A percentile compares a stretch with the other conserved stretches of the same genome.
These are phyloP conservation scores for Niebla homalea DNA, from an alignment of 495 filamentous ascomycete genomes.

Conservation along the genomic window DNA sequence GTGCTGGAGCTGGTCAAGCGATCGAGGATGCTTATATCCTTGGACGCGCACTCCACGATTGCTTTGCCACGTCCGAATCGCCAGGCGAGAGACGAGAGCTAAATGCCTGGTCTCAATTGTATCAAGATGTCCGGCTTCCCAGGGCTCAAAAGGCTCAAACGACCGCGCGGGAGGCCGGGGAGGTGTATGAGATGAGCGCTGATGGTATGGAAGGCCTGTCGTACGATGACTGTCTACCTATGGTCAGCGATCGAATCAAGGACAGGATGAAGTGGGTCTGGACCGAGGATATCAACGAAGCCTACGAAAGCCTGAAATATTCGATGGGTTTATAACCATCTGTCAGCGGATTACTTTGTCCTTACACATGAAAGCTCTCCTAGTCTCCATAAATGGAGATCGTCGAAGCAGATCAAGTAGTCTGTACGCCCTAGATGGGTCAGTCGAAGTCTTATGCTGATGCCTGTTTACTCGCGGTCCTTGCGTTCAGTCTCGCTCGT, in stretches of 20 bases:
- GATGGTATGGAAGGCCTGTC: conserved; percentile 19
- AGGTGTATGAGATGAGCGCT: conserved; percentile 25
- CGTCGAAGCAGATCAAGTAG: too few relatives aligned
- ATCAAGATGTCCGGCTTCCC: conserved; percentile 28
- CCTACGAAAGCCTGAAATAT: conserved; percentile 12
- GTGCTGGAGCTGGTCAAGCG: conserved; percentile 19
- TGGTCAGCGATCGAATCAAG: conserved; percentile 17
- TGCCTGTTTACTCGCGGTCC: too few relatives aligned
- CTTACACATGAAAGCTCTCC: too few relatives aligned
- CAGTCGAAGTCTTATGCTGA: too few relatives aligned
- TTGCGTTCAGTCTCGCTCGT: too few relatives aligned
- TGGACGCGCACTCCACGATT: conserved; percentile 21
- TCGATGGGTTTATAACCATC: too few relatives aligned
- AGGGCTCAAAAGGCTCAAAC: conserved; percentile 27
- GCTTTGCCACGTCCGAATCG: conserved; percentile 13
- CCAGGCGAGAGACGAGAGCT: background rate
- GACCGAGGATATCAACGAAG: conserved; percentile 22
- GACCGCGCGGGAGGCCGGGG: conserved; percentile 23
- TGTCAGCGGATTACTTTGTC: too few relatives aligned
- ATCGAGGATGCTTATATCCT: conserved; percentile 30
- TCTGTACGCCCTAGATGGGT: too few relatives aligned
- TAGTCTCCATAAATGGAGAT: too few relatives aligned
- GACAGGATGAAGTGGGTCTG: conserved; percentile 25
- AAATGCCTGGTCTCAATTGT: conserved; percentile 22
- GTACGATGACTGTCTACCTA: conserved; percentile 20